Evolutionary conservation across 108 stramenopile genomes (phyloP).

Genomic region (Bacterosira constricta): DNA sequence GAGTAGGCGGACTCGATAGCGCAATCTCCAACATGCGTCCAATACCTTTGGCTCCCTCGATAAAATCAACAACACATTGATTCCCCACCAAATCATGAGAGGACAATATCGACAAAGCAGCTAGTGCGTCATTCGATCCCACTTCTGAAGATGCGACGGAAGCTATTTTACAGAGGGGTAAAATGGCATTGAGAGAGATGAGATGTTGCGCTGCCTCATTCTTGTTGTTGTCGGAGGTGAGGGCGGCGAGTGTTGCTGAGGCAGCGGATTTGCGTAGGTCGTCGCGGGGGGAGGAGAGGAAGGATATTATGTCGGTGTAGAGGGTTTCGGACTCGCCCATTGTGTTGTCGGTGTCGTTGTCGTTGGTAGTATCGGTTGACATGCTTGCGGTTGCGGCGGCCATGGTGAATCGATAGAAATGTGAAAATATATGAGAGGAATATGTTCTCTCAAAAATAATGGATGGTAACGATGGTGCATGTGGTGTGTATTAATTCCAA

Average conservation of each 20-base stretch:
- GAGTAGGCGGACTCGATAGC: constrained; percentile 35
- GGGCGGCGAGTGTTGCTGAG: constrained; percentile 42
- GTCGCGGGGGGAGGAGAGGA: constrained; percentile 35
- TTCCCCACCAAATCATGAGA: constrained; percentile 39
- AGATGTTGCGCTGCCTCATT: constrained; percentile 16
- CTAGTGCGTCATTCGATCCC: constrained; percentile 26
- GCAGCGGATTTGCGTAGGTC: constrained; percentile 49
- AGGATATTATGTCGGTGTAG: constrained; percentile 36
- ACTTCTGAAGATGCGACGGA: background rate
- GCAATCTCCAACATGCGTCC: constrained; percentile 69
- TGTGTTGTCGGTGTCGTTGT: background rate
- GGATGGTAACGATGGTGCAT: too few relatives aligned
- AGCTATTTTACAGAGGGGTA: constrained; percentile 36
- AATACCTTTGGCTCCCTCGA: constrained; percentile 49
- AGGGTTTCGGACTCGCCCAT: constrained; percentile 16
- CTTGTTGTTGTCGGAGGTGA: constrained; percentile 4
- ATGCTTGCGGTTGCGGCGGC: too few relatives aligned
- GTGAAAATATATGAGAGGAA: too few relatives aligned
- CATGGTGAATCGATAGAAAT: too few relatives aligned
- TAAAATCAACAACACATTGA: constrained; percentile 59
- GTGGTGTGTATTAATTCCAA: too few relatives aligned
- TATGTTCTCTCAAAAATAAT: too few relatives aligned
- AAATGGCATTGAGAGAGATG: constrained; percentile 14
- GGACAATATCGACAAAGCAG: constrained; percentile 16
- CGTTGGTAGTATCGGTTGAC: too few relatives aligned